phyloP scores from a whole-genome alignment of 1,284 basidiomycete genomes.

The Fomitopsis palustris region DNA sequence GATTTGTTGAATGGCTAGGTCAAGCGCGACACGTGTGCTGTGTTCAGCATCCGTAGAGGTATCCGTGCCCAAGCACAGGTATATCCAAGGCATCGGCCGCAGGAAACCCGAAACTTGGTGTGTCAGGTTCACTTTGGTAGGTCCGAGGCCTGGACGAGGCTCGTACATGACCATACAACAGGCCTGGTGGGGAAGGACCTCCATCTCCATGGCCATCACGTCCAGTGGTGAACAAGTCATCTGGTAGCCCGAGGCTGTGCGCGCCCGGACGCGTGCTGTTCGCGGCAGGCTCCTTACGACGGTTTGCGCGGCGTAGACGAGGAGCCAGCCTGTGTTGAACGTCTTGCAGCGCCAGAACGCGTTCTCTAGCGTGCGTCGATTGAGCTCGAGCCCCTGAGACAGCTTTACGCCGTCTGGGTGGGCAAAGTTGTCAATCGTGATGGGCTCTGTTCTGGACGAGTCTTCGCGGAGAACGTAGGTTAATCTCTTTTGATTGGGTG shows the following conservation, averaged over 20 bases:
- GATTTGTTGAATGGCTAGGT: conserved; percentile 18
- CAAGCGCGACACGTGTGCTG: conserved; percentile 18
- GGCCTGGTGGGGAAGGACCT: conserved; percentile 15
- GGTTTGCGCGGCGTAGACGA: conserved; percentile 18
- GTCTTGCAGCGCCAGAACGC: conserved; percentile 22
- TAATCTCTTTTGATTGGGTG: conserved; percentile 6
- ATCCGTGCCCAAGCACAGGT: conserved; percentile 16
- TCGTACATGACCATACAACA: conserved; percentile 18
- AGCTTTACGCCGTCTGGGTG: conserved; percentile 13
- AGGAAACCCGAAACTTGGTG: conserved; percentile 18
- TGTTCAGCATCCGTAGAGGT: conserved; percentile 10
- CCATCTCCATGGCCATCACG: conserved; percentile 17
- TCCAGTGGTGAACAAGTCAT: conserved; percentile 15
- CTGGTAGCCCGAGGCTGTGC: conserved; percentile 16
- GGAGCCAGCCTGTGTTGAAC: conserved; percentile 17
- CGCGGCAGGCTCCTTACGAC: conserved; percentile 19
- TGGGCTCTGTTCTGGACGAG: background rate
- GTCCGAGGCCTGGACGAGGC: conserved; percentile 14
- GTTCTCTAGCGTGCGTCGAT: conserved; percentile 18
- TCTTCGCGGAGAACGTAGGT: conserved; percentile 16
- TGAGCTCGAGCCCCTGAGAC: conserved; percentile 8
- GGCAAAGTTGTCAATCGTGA: conserved; percentile 14
- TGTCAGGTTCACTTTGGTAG: conserved; percentile 9
- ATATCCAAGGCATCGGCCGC: conserved; percentile 15
- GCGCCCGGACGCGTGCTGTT: conserved; percentile 14